Percentiles rank a stretch among this genome's conserved stretches.
These are phyloP conservation scores for Teratosphaeria nubilosa DNA, from an alignment of 2,329 filamentous ascomycete genomes.

Conservation along the genomic window DNA sequence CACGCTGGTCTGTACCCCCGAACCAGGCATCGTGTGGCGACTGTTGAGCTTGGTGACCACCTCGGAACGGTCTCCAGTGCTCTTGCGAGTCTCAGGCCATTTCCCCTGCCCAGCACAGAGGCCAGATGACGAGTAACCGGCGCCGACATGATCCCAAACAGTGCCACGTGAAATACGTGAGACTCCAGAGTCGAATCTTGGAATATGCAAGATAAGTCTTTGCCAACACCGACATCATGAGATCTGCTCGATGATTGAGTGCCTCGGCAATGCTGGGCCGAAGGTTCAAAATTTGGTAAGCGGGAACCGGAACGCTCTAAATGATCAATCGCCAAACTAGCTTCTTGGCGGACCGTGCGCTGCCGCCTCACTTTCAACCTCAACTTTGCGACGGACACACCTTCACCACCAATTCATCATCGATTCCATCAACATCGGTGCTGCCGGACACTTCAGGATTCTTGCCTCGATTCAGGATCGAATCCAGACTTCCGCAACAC, in stretches of 20 bases:
- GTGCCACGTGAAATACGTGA: neutral
- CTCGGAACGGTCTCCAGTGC: neutral
- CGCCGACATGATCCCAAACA: constrained; percentile 1
- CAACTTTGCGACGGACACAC: neutral
- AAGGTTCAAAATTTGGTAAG: neutral
- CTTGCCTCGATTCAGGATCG: neutral
- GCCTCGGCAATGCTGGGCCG: neutral
- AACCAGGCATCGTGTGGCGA: constrained; percentile 14
- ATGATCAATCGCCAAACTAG: neutral
- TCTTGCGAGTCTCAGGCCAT: neutral
- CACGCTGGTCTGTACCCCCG: constrained; percentile 22
- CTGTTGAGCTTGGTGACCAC: constrained; percentile 6
- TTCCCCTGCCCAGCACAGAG: neutral
- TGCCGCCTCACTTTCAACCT: neutral
- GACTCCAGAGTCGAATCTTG: neutral
- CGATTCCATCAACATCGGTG: neutral
- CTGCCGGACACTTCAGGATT: neutral
- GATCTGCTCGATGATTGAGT: neutral
- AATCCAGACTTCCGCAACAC: neutral
- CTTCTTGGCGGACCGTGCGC: neutral
- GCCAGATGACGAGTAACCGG: neutral
- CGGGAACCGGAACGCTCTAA: neutral
- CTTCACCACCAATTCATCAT: constrained; percentile 1
- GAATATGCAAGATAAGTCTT: neutral
- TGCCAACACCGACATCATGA: neutral